phyloP scores from a whole-genome alignment of 495 filamentous ascomycete species.

The Tuber aestivum region DNA sequence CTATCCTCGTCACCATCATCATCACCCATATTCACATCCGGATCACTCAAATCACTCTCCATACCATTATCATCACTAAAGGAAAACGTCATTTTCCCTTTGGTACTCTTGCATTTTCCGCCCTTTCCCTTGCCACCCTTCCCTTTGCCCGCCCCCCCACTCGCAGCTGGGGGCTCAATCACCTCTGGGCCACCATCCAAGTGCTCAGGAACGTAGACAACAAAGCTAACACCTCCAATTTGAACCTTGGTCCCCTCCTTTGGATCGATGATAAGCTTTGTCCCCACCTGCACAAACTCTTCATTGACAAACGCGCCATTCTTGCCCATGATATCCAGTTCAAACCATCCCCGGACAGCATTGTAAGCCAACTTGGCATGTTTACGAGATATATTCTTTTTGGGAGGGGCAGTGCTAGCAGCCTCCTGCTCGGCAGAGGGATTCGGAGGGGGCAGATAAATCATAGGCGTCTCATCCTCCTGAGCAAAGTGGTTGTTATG shows the following conservation, averaged over 20 bases:
- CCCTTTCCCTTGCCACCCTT: constrained; percentile 59
- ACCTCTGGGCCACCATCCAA: constrained; percentile 22
- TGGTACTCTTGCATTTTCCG: constrained; percentile 46
- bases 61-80: constrained; percentile 27
- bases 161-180: constrained; percentile 1
- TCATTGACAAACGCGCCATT: constrained; percentile 84
- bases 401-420: constrained; percentile 4
- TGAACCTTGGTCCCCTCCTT: constrained; percentile 36
- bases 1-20: constrained; percentile 19
- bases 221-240: constrained; percentile 41
- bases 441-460: constrained; percentile 31
- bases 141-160: constrained; percentile 51
- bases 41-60: constrained; percentile 10
- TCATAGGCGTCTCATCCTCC: constrained; percentile 35
- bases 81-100: constrained; percentile 17
- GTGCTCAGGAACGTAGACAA: constrained; percentile 30
- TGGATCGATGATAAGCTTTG: constrained; percentile 32
- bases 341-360: constrained; percentile 63
- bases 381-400: constrained; percentile 71
- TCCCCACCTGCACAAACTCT: constrained; percentile 46
- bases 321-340: constrained; percentile 71
- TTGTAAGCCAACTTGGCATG: constrained; percentile 83
- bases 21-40: constrained; percentile 17
- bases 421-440: constrained; percentile 12
- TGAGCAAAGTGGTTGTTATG: not conserved